Evolutionary conservation across 2,329 filamentous ascomycete species (phyloP), one percentile per base, ranked within the genome.

Genomic region (Cephalotrichum gorgonifer): DNA sequence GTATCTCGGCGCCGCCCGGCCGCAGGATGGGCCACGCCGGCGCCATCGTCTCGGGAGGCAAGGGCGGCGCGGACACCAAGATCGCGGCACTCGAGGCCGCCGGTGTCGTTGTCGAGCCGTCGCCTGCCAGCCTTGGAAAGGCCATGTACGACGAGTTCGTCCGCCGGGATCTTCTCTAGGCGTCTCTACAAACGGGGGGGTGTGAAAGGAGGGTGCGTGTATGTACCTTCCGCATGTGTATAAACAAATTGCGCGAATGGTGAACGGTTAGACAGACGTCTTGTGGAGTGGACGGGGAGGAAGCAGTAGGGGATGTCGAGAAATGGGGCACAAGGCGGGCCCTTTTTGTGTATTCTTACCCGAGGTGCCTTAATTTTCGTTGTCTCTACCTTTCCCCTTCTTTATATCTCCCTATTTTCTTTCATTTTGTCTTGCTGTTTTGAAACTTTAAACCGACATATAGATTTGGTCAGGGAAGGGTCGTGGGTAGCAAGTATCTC

Each of bases 21-120:
- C 83, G 93, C 68, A 85, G 93, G 70, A 98, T 97, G 93, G 93
- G 93, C 60, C 93, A 98, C 78, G 93, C 93, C 58, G 93, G 93
- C 71, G 93, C 93, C 64, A 98, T 98, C 66, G 91, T 98, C 57
- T 88, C 87, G 58, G 93, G 93, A 61, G 93, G 93, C 62, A 97
- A 96, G 82, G 93, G 93, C 64, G 93, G 89, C 66, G 93, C 93
- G 56, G 89, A 97, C 74, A 94, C 88, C 66, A 98, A 98, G 85
- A 98, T 98, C 72, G 78, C 83, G 62, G 93, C 93, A 54, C 83
- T 98, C 53, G 86, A 97, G 76, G 78, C 79, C 56, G 93, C 93
- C 54, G 93, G 93, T 67, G 93, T 97, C 61, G 81, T 96, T 61
- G 93, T 98, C 57, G 91, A 97, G 83, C 85, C 88, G 70, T 95